Percentiles rank a stretch among this genome's conserved stretches.
These are phyloP conservation scores for Monosporozyma yasuniensis DNA, from an alignment of 805 yeast genomes.

Conservation along the genomic window DNA sequence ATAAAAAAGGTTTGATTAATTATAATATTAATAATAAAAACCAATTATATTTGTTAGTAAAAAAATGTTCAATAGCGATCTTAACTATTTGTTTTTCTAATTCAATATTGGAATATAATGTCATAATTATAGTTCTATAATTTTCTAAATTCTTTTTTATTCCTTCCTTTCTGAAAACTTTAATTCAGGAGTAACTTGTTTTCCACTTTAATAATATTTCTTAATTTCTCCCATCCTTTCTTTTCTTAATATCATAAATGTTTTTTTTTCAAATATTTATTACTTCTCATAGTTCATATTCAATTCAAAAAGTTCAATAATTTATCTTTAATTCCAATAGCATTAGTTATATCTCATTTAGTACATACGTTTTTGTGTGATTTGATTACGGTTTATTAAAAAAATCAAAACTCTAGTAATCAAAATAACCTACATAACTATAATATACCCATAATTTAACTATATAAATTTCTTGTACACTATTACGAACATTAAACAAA, in stretches of 20 bases:
- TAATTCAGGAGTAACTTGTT: no score
- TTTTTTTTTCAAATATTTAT: no score
- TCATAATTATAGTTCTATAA: no score
- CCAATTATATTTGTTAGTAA: not conserved
- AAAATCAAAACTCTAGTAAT: not conserved
- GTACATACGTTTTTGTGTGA: constrained; percentile 28
- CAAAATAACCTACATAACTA: not conserved
- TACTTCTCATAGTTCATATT: no score
- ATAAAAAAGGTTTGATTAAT: not conserved
- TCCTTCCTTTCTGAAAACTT: no score
- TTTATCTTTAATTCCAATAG: not conserved
- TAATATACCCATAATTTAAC: not conserved
- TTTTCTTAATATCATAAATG: no score
- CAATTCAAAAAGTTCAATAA: not conserved
- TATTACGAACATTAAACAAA: not conserved
- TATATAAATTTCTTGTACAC: not conserved
- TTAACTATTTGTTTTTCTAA: not conserved
- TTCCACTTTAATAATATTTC: no score
- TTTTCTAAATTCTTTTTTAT: no score
- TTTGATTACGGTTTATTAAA: constrained; percentile 10
- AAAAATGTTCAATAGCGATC: not conserved
- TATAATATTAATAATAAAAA: not conserved
- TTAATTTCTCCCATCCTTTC: no score
- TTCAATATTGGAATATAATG: not conserved
- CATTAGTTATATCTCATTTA: not conserved